Percentiles rank a stretch among this genome's conserved stretches.
These are phyloP conservation scores for Astrocystis sublimbata DNA, from an alignment of 495 filamentous ascomycete species.

Conservation along the genomic window DNA sequence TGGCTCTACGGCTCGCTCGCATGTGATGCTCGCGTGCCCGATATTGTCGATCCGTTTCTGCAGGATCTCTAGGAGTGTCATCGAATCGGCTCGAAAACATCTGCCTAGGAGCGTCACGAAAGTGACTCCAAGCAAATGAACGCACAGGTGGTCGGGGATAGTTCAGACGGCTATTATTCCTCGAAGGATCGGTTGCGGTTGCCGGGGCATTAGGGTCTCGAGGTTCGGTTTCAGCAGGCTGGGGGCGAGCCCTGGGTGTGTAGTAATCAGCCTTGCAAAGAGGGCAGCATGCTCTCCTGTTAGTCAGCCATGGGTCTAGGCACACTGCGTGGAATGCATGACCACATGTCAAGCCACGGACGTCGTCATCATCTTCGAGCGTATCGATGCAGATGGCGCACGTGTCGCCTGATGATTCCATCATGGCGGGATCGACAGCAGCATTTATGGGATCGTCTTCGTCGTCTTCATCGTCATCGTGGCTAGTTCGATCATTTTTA, in stretches of 20 bases:
- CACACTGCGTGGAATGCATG: constrained; percentile 96
- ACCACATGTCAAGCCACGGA: constrained; percentile 88
- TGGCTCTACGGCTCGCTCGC: constrained; percentile 14
- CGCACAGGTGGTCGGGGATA: constrained; percentile 37
- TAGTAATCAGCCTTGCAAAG: constrained; percentile 98
- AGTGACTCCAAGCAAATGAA: constrained; percentile 34
- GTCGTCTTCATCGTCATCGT: constrained; percentile 61
- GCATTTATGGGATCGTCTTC: constrained; percentile 85
- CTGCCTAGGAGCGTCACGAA: constrained; percentile 32
- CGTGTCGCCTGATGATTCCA: constrained; percentile 86
- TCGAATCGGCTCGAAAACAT: constrained; percentile 32
- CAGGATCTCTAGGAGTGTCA: constrained; percentile 17
- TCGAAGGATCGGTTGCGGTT: constrained; percentile 28
- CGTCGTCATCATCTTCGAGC: constrained; percentile 92
- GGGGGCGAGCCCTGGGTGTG: constrained; percentile 73
- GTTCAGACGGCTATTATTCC: constrained; percentile 42
- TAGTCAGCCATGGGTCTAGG: constrained; percentile 95
- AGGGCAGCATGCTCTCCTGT: constrained; percentile 89
- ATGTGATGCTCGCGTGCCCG: constrained; percentile 22
- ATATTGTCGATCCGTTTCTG: constrained; percentile 17
- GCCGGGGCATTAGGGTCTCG: constrained; percentile 27
- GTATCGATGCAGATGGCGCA: constrained; percentile 96
- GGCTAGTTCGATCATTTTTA: constrained; percentile 13
- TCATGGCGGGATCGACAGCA: constrained; percentile 76
- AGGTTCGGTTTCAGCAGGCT: constrained; percentile 36